These are phyloP conservation scores for Endoconidiophora polonica DNA, from an alignment of 2,329 filamentous ascomycete genomes.

Conservation along the genomic window DNA sequence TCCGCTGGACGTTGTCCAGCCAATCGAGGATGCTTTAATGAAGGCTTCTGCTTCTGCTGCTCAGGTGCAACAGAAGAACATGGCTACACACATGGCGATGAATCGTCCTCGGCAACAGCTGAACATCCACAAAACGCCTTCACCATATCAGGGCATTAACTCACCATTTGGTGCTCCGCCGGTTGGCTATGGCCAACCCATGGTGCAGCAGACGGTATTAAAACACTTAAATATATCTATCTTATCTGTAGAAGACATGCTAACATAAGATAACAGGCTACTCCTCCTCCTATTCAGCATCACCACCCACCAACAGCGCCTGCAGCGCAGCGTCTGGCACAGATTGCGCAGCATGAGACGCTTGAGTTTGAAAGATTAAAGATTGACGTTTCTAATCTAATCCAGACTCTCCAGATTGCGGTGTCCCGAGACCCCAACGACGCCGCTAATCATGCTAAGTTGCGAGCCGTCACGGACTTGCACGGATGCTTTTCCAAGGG, in stretches of 20 bases:
- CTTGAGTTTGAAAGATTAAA: constrained; percentile 60
- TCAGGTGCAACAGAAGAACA: constrained; percentile 33
- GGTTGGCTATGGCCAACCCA: neutral
- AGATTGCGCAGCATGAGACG: neutral
- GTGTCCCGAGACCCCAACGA: constrained; percentile 65
- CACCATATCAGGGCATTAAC: neutral
- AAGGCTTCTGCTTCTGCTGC: constrained; percentile 53
- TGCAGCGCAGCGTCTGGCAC: neutral
- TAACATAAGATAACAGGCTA: neutral
- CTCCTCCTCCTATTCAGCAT: neutral
- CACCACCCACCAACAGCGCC: too few species aligned
- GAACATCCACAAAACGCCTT: constrained; percentile 24
- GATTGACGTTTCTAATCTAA: constrained; percentile 66
- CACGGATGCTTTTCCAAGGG: constrained; percentile 57
- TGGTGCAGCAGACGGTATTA: too few species aligned
- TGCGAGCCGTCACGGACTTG: constrained; percentile 73
- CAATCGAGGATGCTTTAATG: constrained; percentile 86
- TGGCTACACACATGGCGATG: constrained; percentile 21
- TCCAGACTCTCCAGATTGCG: constrained; percentile 54
- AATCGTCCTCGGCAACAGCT: too few species aligned
- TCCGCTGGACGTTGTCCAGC: constrained; percentile 65
- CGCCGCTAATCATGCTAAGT: constrained; percentile 55
- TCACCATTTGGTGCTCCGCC: constrained; percentile 1
- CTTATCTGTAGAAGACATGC: too few species aligned
- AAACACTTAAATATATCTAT: too few species aligned